Percentiles rank a stretch among this genome's conserved stretches.
These are phyloP conservation scores for Massospora cicadina DNA, from an alignment of 371 early-diverging fungal species.

Conservation along the genomic window DNA sequence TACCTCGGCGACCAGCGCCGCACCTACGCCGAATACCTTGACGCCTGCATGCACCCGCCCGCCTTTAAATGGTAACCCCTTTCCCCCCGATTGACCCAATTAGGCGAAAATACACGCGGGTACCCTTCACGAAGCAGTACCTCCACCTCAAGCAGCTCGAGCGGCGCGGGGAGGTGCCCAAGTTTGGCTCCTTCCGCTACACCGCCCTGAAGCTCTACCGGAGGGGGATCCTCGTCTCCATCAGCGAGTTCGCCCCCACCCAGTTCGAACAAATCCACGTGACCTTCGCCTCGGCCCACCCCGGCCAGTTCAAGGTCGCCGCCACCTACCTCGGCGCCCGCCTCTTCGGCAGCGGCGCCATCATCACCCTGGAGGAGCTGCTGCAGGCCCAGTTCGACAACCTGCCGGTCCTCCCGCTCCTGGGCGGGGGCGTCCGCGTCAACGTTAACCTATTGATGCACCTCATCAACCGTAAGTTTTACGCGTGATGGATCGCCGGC, in stretches of 20 bases:
- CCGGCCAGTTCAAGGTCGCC: constrained; percentile 74
- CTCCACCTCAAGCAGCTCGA: constrained; percentile 75
- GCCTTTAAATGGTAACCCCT: constrained; percentile 34
- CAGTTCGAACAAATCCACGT: constrained; percentile 77
- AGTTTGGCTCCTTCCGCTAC: constrained; percentile 95
- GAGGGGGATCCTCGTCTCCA: constrained; percentile 76
- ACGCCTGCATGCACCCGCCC: constrained; percentile 71
- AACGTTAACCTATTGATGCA: constrained; percentile 88
- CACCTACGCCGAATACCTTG: constrained; percentile 77
- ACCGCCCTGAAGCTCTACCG: constrained; percentile 82
- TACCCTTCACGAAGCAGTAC: constrained; percentile 87
- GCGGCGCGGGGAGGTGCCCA: constrained; percentile 68
- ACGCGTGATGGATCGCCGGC: background rate
- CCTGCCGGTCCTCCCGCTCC: constrained; percentile 66
- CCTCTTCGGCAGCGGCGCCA: constrained; percentile 52
- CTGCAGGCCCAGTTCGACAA: constrained; percentile 86
- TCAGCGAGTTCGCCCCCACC: constrained; percentile 60
- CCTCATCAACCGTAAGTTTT: constrained; percentile 89
- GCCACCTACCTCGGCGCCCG: constrained; percentile 59
- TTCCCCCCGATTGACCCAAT: background rate
- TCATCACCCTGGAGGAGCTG: constrained; percentile 78
- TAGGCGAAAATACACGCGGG: constrained; percentile 47
- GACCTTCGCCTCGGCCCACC: constrained; percentile 76
- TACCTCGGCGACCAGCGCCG: constrained; percentile 73
- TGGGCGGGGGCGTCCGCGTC: constrained; percentile 80